phyloP scores from a whole-genome alignment of 441 rosid species.

The Metrosideros polymorpha region DNA sequence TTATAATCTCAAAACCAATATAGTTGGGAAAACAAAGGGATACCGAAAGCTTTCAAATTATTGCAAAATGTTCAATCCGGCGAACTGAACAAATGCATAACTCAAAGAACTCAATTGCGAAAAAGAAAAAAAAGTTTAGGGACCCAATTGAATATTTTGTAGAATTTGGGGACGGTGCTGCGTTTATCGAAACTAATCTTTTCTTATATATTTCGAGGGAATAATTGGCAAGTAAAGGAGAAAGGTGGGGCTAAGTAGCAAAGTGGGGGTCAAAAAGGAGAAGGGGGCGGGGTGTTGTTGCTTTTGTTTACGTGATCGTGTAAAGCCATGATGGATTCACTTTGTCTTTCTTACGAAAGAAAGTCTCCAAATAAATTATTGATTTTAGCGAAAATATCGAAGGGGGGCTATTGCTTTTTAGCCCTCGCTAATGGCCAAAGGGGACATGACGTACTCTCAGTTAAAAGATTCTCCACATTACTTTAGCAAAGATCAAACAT shows the following conservation, averaged over 20 bases:
- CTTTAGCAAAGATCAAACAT: neutral
- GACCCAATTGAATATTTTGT: neutral
- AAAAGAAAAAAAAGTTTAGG: neutral
- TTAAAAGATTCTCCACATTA: neutral
- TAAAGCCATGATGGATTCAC: neutral
- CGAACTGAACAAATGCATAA: neutral
- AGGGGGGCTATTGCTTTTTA: neutral
- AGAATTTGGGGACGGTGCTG: neutral
- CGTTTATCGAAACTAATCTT: neutral
- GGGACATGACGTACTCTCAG: neutral
- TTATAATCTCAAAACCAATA: neutral
- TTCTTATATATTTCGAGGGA: neutral
- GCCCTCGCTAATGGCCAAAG: neutral
- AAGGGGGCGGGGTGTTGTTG: neutral
- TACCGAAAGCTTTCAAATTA: no score
- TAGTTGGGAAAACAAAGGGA: neutral
- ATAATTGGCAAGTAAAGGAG: neutral
- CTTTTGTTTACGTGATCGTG: neutral
- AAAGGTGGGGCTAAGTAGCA: neutral
- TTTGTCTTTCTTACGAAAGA: neutral
- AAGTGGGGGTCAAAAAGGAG: neutral
- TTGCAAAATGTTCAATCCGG: no score
- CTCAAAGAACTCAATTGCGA: neutral
- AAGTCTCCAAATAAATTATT: neutral
- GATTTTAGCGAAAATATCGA: neutral